Percentiles rank a stretch among this genome's conserved stretches.
phyloP scores from a whole-genome alignment of 192 early-diverging fungal genomes.

The Coemansia umbellata region DNA sequence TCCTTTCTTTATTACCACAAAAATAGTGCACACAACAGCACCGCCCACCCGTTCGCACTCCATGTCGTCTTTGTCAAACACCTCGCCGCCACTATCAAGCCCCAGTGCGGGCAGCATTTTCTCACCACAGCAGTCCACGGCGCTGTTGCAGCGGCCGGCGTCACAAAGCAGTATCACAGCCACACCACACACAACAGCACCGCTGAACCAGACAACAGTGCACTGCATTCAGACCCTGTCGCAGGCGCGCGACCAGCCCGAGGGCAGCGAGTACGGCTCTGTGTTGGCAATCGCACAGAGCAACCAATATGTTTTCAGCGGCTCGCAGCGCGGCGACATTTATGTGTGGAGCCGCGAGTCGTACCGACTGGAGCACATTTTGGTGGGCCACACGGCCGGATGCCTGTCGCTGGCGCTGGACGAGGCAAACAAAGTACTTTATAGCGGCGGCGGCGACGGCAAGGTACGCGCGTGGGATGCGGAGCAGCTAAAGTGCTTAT shows the following conservation, averaged over 20 bases:
- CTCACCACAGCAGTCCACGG: constrained; percentile 6
- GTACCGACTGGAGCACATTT: constrained; percentile 47
- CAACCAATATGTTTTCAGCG: constrained; percentile 59
- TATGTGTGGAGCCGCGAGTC: constrained; percentile 59
- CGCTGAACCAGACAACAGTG: not conserved
- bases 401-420: constrained; percentile 28
- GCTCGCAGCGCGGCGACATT: constrained; percentile 62
- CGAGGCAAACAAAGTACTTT: constrained; percentile 4
- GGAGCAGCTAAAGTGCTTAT: constrained; percentile 56
- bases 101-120: not conserved
- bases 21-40: not conserved
- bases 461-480: constrained; percentile 70
- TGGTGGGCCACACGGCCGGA: constrained; percentile 28
- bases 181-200: not conserved
- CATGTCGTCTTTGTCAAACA: not conserved
- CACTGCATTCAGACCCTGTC: constrained; percentile 22
- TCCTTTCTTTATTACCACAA: not conserved
- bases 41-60: too few species aligned
- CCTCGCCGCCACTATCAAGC: too few species aligned
- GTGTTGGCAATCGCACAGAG: constrained; percentile 63
- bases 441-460: constrained; percentile 59
- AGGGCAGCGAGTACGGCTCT: constrained; percentile 9
- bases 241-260: not conserved
- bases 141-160: constrained; percentile 6
- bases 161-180: constrained; percentile 26